A percentile compares a stretch with the other conserved stretches of the same genome.
Evolutionary conservation across 1,284 basidiomycete species (phyloP).

Genomic region (Agroathelia rolfsii): DNA sequence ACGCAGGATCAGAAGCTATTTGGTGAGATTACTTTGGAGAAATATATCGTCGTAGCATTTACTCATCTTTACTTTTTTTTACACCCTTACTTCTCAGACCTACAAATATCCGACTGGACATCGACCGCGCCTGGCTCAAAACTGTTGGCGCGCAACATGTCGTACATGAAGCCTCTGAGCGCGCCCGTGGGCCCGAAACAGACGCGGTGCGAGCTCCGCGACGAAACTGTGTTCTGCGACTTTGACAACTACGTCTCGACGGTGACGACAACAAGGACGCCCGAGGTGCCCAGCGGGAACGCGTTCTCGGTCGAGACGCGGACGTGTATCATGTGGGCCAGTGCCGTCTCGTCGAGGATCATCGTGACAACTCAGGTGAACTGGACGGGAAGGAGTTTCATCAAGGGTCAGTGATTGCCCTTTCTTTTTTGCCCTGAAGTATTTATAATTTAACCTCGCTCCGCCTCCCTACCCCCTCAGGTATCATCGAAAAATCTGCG

Average conservation of each 20-base stretch:
- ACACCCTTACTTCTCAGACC: conserved; percentile 39
- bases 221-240: conserved; percentile 77
- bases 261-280: conserved; percentile 86
- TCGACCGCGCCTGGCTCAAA: conserved; percentile 56
- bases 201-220: conserved; percentile 88
- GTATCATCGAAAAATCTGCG: conserved; percentile 86
- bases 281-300: conserved; percentile 89
- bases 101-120: conserved; percentile 89
- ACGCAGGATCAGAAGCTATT: conserved; percentile 79
- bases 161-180: conserved; percentile 91
- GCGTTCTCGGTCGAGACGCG: conserved; percentile 91
- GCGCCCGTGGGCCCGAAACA: conserved; percentile 88
- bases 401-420: conserved; percentile 60
- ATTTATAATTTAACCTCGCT: conserved; percentile 2
- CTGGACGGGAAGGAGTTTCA: conserved; percentile 94
- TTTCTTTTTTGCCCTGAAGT: conserved; percentile 1
- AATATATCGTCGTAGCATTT: neutral
- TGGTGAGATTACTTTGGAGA: conserved; percentile 40
- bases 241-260: conserved; percentile 79
- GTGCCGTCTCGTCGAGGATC: conserved; percentile 66
- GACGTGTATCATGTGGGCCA: conserved; percentile 93
- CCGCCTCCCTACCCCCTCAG: conserved; percentile 26
- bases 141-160: conserved; percentile 77
- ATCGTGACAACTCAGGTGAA: conserved; percentile 89
- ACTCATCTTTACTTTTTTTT: conserved; percentile 4